Evolutionary conservation across 768 basidiomycete species (phyloP).

Genomic region (Lenzites betulinus): DNA sequence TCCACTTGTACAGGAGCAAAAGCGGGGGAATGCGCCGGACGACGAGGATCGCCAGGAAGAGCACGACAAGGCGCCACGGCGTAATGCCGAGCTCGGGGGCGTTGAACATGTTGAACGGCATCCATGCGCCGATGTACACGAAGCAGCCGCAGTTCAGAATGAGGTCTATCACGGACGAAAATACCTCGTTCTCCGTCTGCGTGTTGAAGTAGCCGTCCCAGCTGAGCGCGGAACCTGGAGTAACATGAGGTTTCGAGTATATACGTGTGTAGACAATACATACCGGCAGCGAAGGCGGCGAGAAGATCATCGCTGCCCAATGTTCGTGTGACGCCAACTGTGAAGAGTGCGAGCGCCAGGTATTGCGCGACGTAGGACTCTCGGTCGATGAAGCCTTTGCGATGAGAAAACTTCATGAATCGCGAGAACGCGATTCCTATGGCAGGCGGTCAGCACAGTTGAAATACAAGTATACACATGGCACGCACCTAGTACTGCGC

Average conservation of each 20-base stretch:
- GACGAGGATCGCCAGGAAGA: slow-evolving; percentile 68
- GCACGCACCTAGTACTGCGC: slow-evolving; percentile 51
- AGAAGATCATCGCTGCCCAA: slow-evolving; percentile 88
- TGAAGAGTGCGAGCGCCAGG: slow-evolving; percentile 70
- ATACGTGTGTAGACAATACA: slow-evolving; percentile 3
- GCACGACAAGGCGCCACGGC: slow-evolving; percentile 69
- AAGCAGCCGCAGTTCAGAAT: slow-evolving; percentile 81
- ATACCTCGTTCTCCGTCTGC: slow-evolving; percentile 82
- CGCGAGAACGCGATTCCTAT: slow-evolving; percentile 68
- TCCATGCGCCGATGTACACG: slow-evolving; percentile 87
- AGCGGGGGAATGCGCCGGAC: slow-evolving; percentile 83
- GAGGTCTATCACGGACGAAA: slow-evolving; percentile 90
- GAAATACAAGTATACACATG: background rate
- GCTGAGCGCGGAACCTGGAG: slow-evolving; percentile 79
- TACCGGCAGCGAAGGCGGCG: slow-evolving; percentile 84
- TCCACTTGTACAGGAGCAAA: slow-evolving; percentile 73
- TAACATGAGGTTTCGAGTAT: slow-evolving; percentile 40
- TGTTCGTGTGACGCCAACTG: slow-evolving; percentile 75
- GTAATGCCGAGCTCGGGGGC: slow-evolving; percentile 57
- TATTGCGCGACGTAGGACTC: slow-evolving; percentile 91
- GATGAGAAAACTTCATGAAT: slow-evolving; percentile 71
- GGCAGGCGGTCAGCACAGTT: background rate
- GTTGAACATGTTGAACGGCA: slow-evolving; percentile 65
- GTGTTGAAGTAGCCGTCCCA: slow-evolving; percentile 87
- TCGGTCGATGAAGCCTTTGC: slow-evolving; percentile 65